These are phyloP conservation scores for Trypanosoma lewisi DNA, from an alignment of 208 protist species.

Conservation along the genomic window DNA sequence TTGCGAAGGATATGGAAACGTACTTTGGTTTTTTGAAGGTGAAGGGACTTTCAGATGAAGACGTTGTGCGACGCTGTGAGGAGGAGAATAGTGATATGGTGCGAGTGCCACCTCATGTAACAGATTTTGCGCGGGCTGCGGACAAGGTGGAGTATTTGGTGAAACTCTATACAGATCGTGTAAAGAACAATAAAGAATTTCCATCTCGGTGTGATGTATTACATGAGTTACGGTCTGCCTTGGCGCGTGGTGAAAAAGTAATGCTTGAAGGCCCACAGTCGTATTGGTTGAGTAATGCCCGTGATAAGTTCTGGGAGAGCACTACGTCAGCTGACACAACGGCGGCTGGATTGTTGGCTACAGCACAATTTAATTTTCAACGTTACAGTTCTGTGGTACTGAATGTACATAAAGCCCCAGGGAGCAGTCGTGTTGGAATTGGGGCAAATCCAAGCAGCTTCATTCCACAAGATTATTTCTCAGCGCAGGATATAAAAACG, in stretches of 20 bases:
- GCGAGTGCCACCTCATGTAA: slow-evolving; percentile 80
- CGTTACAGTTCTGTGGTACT: slow-evolving; percentile 72
- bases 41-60: slow-evolving; percentile 68
- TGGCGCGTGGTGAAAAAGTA: slow-evolving; percentile 80
- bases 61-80: slow-evolving; percentile 71
- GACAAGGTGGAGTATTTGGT: slow-evolving; percentile 87
- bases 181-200: slow-evolving; percentile 78
- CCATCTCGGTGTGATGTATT: slow-evolving; percentile 80
- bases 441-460: slow-evolving; percentile 89
- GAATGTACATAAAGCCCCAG: slow-evolving; percentile 92
- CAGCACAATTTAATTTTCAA: slow-evolving; percentile 87
- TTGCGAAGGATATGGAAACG: slow-evolving; percentile 85
- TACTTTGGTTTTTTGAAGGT: slow-evolving; percentile 80
- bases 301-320: slow-evolving; percentile 92
- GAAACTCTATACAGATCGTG: slow-evolving; percentile 68
- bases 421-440: slow-evolving; percentile 88
- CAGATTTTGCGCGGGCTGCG: slow-evolving; percentile 70
- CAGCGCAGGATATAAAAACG: slow-evolving; percentile 74
- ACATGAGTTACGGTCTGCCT: slow-evolving; percentile 68
- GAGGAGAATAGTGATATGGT: slow-evolving; percentile 83
- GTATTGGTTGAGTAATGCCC: slow-evolving; percentile 90
- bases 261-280: slow-evolving; percentile 91
- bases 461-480: slow-evolving; percentile 90
- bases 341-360: slow-evolving; percentile 77
- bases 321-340: slow-evolving; percentile 88